Base-by-base conservation (phyloP, 805 yeast genomes). In the Saccharomycopsis vini region DNA sequence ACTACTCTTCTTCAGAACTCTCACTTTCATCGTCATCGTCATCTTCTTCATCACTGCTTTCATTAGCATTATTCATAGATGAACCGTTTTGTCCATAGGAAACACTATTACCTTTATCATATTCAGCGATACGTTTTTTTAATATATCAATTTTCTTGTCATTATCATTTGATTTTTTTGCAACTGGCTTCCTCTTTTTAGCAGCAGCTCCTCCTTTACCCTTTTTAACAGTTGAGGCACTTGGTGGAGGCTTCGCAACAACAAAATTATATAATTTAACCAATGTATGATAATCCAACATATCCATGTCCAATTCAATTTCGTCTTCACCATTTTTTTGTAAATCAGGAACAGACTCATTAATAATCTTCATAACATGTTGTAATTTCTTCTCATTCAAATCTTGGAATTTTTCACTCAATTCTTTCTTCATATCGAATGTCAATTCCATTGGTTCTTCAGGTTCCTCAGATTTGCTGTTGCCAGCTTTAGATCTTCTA, bases 261-360 rank as follows among this genome's bases (percentile, higher is more conserved):
- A 92, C 87, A 54, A 81, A 84, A 60, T 82, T 81, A 70, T 88
- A 90, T 50, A 92, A 68, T 57, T 85, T 84, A 59, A 85, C 65
- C 43, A 90, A 73, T 1, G 97, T 89, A 34, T 75, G 67, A 52
- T 86, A 87, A 55, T 86, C 95, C 54, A 92, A 72, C 62, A 82
- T 82, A 60, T 92, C 97, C 79, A 92, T 83, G 62, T 92, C 98
- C 48, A 92, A 72, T 68, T 92, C 98, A 49, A 92, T 92, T 67
- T 92, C 97, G 46, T 90, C 97, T 55, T 87, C 90, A 47, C 71
- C 73, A 54, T 59, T 63, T 53, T 57, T 68, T 54, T 61, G 72
- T 54, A 73, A 69, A 49, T 75, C 83, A 7, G 51, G 51, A 73
- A 80, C 69, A 42, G 79, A 71, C 60, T 84, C 92, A 57, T 82